These are phyloP conservation scores for Chrysoporthe austroafricana DNA, from an alignment of 2,329 filamentous ascomycete genomes.

Conservation along the genomic window DNA sequence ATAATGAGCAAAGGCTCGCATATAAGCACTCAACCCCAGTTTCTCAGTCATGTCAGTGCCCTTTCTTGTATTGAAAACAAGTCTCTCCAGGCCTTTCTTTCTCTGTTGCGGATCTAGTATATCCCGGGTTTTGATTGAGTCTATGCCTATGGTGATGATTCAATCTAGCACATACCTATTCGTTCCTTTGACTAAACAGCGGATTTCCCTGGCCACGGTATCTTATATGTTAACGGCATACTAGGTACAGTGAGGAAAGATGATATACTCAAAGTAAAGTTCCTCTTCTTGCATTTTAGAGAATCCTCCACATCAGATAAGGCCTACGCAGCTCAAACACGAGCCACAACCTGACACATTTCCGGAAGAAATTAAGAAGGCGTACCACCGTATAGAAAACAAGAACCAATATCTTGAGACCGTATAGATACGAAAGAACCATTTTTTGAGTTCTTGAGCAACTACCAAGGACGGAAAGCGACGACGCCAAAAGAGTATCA, in stretches of 20 bases:
- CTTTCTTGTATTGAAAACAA: background rate
- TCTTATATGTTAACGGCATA: conserved; percentile 7
- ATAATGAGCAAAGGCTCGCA: background rate
- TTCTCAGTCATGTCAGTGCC: background rate
- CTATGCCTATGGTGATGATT: background rate
- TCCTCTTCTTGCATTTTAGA: no score
- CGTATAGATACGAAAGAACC: no score
- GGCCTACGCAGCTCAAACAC: background rate
- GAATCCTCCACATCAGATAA: no score
- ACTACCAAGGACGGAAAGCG: background rate
- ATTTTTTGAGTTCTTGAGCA: no score
- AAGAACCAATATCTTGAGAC: no score
- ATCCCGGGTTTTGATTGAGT: background rate
- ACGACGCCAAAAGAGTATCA: no score
- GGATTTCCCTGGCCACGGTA: conserved; percentile 39
- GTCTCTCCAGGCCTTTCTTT: conserved; percentile 8
- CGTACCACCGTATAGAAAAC: background rate
- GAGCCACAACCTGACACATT: conserved; percentile 7
- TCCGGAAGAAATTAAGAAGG: background rate
- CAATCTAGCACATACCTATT: conserved; percentile 41
- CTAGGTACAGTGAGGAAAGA: conserved; percentile 7
- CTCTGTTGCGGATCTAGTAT: conserved; percentile 9
- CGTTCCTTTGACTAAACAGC: conserved; percentile 48
- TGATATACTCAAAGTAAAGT: background rate
- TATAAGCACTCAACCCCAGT: background rate